phyloP scores from a whole-genome alignment of 495 filamentous ascomycete species.

The Pyrenula aspistea region DNA sequence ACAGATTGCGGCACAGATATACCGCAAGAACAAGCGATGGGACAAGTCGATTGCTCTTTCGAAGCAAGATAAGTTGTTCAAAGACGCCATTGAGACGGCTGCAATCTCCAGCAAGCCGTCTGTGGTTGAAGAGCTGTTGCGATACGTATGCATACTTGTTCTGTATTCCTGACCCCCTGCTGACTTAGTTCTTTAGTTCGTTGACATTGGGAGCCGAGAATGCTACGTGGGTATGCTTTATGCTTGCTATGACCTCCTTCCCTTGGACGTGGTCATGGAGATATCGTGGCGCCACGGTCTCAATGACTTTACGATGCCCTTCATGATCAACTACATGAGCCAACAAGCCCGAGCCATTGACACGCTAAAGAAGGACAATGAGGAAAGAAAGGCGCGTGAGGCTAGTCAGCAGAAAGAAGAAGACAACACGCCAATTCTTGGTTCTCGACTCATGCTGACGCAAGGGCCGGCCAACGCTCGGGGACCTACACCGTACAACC shows the following conservation, averaged over 20 bases:
- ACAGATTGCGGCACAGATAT: slow-evolving; percentile 96
- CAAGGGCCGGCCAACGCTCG: slow-evolving; percentile 57
- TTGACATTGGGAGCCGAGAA: slow-evolving; percentile 97
- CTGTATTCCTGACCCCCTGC: slow-evolving; percentile 6
- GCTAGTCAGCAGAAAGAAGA: slow-evolving; percentile 77
- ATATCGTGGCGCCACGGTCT: slow-evolving; percentile 94
- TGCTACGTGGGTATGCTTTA: slow-evolving; percentile 99
- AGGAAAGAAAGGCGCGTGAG: slow-evolving; percentile 87
- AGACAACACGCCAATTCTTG: slow-evolving; percentile 86
- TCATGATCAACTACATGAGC: slow-evolving; percentile 95
- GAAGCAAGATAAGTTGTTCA: slow-evolving; percentile 99
- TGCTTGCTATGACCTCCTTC: slow-evolving; percentile 94
- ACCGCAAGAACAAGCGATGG: slow-evolving; percentile 99
- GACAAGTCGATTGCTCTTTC: slow-evolving; percentile 97
- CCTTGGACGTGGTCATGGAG: slow-evolving; percentile 83
- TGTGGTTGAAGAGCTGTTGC: slow-evolving; percentile 87
- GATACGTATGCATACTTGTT: slow-evolving; percentile 63
- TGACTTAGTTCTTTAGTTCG: slow-evolving; percentile 56
- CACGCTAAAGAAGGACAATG: slow-evolving; percentile 85
- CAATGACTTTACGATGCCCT: slow-evolving; percentile 97
- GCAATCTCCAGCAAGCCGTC: slow-evolving; percentile 87
- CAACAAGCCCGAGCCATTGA: slow-evolving; percentile 83
- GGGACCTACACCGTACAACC: slow-evolving; percentile 52
- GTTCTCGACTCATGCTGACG: slow-evolving; percentile 94
- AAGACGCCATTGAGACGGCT: slow-evolving; percentile 97